Evolutionary conservation across 2,329 filamentous ascomycete genomes (phyloP).

Genomic region (Fusarium veterinarium): DNA sequence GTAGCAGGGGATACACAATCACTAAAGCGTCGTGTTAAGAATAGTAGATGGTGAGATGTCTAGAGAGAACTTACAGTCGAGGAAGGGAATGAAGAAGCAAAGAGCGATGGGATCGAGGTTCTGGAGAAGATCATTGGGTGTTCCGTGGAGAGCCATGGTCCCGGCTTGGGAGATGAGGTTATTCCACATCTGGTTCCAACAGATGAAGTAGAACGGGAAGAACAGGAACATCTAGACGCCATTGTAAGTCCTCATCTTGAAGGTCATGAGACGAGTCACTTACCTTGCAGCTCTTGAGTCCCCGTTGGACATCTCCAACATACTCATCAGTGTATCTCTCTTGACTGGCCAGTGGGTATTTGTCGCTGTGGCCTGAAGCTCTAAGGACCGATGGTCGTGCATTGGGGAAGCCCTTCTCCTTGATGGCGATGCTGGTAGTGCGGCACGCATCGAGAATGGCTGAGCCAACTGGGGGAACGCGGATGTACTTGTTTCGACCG

Average conservation of each 20-base stretch:
- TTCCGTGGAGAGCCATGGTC: conserved; percentile 5
- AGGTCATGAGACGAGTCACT: accelerated
- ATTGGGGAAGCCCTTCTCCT: neutral
- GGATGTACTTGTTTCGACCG: conserved; percentile 1
- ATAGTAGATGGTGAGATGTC: too few species aligned
- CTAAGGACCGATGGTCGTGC: neutral
- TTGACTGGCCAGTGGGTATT: neutral
- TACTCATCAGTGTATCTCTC: conserved; percentile 4
- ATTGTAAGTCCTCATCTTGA: neutral
- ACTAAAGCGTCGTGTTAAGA: too few species aligned
- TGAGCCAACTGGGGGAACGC: neutral
- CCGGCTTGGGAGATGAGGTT: conserved; percentile 6
- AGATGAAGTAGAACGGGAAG: conserved; percentile 14
- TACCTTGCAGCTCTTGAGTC: conserved; percentile 16
- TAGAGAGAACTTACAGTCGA: conserved; percentile 6
- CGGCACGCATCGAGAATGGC: neutral
- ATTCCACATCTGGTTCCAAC: conserved; percentile 16
- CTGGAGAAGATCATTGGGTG: neutral
- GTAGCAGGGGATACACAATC: neutral
- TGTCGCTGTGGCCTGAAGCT: neutral
- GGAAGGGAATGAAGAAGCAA: conserved; percentile 10
- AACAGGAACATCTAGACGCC: neutral
- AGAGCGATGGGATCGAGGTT: neutral
- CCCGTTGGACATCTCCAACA: neutral
- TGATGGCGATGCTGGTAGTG: neutral